A percentile compares a stretch with the other conserved stretches of the same genome.
phyloP scores from a whole-genome alignment of 1,284 basidiomycete genomes.

The Erythrobasidium hasegawianum region DNA sequence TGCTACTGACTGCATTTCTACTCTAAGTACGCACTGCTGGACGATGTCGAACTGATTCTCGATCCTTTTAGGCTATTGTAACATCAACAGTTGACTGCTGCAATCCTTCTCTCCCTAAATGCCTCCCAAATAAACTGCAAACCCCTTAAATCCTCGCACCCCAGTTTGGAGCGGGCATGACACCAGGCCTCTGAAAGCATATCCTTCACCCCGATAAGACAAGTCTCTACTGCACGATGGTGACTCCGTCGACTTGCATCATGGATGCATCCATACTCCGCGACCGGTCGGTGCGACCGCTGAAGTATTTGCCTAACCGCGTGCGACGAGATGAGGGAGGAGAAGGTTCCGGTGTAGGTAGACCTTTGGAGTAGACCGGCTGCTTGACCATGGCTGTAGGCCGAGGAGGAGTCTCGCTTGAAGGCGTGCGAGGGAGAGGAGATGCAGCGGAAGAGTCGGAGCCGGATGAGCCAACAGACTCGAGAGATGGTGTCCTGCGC shows the following conservation, averaged over 20 bases:
- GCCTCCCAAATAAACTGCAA: conserved; percentile 9
- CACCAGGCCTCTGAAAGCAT: not conserved
- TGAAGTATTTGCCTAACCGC: conserved; percentile 29
- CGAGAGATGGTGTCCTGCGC: conserved; percentile 34
- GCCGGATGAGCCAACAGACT: conserved; percentile 34
- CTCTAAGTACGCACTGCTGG: not conserved
- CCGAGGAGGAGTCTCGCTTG: conserved; percentile 12
- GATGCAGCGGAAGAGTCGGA: conserved; percentile 30
- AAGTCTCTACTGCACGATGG: conserved; percentile 25
- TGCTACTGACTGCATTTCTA: conserved; percentile 14
- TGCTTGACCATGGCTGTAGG: conserved; percentile 8
- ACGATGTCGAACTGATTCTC: not conserved
- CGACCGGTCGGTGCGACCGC: conserved; percentile 26
- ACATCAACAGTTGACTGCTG: conserved; percentile 3
- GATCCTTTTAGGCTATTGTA: not conserved
- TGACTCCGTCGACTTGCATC: conserved; percentile 32
- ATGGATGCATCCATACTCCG: conserved; percentile 27
- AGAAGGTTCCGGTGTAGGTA: conserved; percentile 35
- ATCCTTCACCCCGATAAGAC: not conserved
- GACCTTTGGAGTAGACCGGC: conserved; percentile 15
- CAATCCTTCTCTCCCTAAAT: not conserved
- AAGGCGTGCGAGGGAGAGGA: conserved; percentile 35
- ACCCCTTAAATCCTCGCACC: not conserved
- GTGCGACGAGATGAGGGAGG: conserved; percentile 28
- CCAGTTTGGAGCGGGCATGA: not conserved